A percentile compares a stretch with the other conserved stretches of the same genome.
These are phyloP conservation scores for Curvularia lunata DNA, from an alignment of 2,329 filamentous ascomycete species.

Conservation along the genomic window DNA sequence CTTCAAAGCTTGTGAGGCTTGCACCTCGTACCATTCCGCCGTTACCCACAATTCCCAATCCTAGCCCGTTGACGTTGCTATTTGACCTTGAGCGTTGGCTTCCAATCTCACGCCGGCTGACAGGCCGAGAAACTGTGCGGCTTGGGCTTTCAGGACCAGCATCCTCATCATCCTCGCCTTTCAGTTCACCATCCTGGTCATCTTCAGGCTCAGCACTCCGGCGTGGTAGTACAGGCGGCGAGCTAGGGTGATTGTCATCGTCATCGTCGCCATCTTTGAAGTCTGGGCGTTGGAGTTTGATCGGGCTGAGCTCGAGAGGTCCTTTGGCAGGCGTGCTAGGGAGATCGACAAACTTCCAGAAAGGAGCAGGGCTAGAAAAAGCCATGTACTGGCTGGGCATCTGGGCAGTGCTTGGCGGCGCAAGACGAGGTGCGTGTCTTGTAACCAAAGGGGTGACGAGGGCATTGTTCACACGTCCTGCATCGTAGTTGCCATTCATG, in stretches of 20 bases:
- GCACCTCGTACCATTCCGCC: slow-evolving; percentile 47
- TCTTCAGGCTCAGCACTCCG: slow-evolving; percentile 39
- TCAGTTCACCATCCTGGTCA: slow-evolving; percentile 39
- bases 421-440: slow-evolving; percentile 74
- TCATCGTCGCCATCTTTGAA: slow-evolving; percentile 42
- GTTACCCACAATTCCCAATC: slow-evolving; percentile 26
- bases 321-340: slow-evolving; percentile 70
- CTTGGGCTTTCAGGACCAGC: slow-evolving; percentile 43
- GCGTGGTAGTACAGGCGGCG: slow-evolving; percentile 40
- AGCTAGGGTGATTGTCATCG: slow-evolving; percentile 42
- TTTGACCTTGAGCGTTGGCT: slow-evolving; percentile 40
- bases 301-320: slow-evolving; percentile 44
- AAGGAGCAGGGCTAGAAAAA: slow-evolving; percentile 82
- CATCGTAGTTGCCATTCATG: slow-evolving; percentile 36
- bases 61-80: slow-evolving; percentile 39
- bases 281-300: slow-evolving; percentile 42
- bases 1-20: slow-evolving; percentile 45
- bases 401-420: slow-evolving; percentile 80
- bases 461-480: slow-evolving; percentile 39
- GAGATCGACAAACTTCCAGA: slow-evolving; percentile 85
- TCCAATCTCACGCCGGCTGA: slow-evolving; percentile 40
- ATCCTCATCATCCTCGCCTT: slow-evolving; percentile 45
- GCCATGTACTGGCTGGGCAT: slow-evolving; percentile 85
- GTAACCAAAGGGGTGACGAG: slow-evolving; percentile 73
- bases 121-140: slow-evolving; percentile 45